Evolutionary conservation across 176 grass and related monocot species (phyloP).

Genomic region (Cymbopogon citratus): DNA sequence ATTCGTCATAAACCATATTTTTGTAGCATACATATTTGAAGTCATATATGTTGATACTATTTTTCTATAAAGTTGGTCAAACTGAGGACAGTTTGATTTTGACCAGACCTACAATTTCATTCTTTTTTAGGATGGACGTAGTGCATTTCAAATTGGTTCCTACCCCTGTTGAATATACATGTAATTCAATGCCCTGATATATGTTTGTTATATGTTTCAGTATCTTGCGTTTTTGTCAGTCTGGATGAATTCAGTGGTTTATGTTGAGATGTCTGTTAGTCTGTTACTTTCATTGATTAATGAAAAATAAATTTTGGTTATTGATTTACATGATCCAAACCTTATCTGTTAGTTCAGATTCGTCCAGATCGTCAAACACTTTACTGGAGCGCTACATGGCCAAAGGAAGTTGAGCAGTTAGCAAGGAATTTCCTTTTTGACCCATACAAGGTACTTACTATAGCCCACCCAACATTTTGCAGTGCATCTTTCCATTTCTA

Average conservation of each 20-base stretch:
- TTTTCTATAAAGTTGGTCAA: neutral
- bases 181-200: neutral
- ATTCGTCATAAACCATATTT: neutral
- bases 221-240: neutral
- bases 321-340: constrained; percentile 4
- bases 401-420: constrained; percentile 94
- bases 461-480: constrained; percentile 3
- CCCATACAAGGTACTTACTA: constrained; percentile 72
- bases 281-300: neutral
- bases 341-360: constrained; percentile 58
- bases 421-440: constrained; percentile 90
- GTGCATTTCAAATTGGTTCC: neutral
- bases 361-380: constrained; percentile 96
- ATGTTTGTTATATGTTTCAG: neutral
- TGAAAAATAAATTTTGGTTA: neutral
- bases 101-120: neutral
- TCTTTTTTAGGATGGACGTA: neutral
- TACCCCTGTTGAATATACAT: neutral
- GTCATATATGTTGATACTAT: neutral
- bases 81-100: neutral
- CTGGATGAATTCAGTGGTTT: constrained; percentile 20
- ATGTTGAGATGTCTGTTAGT: neutral
- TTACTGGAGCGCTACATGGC: constrained; percentile 99
- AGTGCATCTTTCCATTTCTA: constrained; percentile 20
- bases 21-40: neutral